Percentiles rank a stretch among this genome's conserved stretches.
Conservation (phyloP, 345 rosid species). For the Triadica sebifera region DNA sequence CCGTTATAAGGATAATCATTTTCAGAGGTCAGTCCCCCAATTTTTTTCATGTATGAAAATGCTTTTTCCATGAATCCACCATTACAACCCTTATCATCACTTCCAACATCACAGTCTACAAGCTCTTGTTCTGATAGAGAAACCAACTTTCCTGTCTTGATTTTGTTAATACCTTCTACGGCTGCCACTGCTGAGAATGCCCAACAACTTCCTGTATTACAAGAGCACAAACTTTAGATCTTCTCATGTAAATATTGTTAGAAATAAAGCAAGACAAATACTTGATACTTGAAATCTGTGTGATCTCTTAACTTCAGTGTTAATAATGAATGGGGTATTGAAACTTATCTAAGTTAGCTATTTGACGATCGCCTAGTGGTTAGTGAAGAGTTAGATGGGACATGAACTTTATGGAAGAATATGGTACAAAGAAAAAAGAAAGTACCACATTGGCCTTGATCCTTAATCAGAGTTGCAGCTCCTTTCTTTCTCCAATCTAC, state of each 20-base stretch:
- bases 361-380: no score
- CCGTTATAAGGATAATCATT: constrained; percentile 61
- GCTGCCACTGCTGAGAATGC: constrained; percentile 92
- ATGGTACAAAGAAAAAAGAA: neutral
- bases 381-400: no score
- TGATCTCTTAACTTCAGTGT: no score
- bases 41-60: constrained; percentile 43
- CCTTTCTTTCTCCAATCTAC: constrained; percentile 85
- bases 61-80: constrained; percentile 83
- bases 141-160: constrained; percentile 56
- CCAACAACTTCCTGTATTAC: constrained; percentile 80
- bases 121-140: constrained; percentile 87
- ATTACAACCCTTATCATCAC: constrained; percentile 54
- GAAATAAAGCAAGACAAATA: neutral
- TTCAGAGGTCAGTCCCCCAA: constrained; percentile 62
- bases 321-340: no score
- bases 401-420: no score
- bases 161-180: constrained; percentile 70
- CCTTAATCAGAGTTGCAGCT: constrained; percentile 72
- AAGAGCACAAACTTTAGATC: neutral
- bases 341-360: no score
- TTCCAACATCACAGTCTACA: constrained; percentile 59
- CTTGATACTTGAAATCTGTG: no score
- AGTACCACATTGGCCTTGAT: constrained; percentile 90
- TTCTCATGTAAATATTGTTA: neutral